Base-by-base conservation (phyloP, 2,329 filamentous ascomycete genomes). In the Curvularia verruculosa region DNA sequence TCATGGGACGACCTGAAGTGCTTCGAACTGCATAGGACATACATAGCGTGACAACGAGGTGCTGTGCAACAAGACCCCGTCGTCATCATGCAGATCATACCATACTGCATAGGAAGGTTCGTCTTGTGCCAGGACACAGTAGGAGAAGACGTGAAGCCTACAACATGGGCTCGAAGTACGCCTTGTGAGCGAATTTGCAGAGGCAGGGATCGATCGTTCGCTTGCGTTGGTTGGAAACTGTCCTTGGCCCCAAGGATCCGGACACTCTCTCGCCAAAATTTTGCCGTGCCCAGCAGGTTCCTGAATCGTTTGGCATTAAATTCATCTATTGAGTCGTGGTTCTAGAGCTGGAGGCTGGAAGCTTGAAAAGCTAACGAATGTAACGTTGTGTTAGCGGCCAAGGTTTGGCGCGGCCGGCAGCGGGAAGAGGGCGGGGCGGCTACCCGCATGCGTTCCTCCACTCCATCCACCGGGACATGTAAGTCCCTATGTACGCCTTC, bases 371-470 rank as follows among this genome's bases (percentile, higher is more conserved):
- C 10, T 23, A 18, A 31, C 18, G 8, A 31, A 50, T 50, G 36
- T 43, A 50, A 49, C 47, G 37, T 34, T n/a, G 18, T 37, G 48
- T 26, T 50, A 50, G 23, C 34, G 46, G 23, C 34, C 34, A 39
- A 49, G 34, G 23, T 26, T 39, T 37, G 31, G 31, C 45, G 29
- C 29, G 9, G 47, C 36, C 36, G 26, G 39, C 36, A 24, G 43
- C 47, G 56, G 56, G 51, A n/a, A 58, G 51, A 54, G 47, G 18
- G 37, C 24, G 44, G 44, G 40, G 37, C 52, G 56, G 39, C 48
- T 56, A 47, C 40, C 29, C 48, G 26, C 48, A 50, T 41, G 18
- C 36, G 36, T 37, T 37, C 36, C 36, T 49, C 21, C 21, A 29
- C 23, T 41, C 19, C 26, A 45, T 28, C 46, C 45, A 53, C 52